Evolutionary conservation across 1,284 basidiomycete genomes (phyloP), one percentile per base, ranked within the genome.

Genomic region (Hypsizygus ulmarius): DNA sequence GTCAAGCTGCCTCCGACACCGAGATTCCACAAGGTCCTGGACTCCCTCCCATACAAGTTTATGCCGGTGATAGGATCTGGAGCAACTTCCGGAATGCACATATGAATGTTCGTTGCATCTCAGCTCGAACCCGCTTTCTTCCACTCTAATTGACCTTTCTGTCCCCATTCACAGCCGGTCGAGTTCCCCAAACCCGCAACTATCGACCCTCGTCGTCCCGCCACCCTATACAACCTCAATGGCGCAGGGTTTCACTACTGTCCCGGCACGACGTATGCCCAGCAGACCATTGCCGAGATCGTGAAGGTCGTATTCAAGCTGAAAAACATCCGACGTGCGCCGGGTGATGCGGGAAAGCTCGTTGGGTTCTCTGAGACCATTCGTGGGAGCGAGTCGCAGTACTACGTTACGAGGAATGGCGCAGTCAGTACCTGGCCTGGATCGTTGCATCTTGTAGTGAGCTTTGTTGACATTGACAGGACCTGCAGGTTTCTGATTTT

Each of bases 61-160:
- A 72, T 51, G 61, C 67, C 1, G 75, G 73, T 2, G 75, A 79
- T 54, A 62, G 67, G 15, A 59, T 78, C 44, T 73, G 72, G 55
- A 67, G 61, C 16, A 73, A 73, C 58, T 72, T 78, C 63, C 72
- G 66, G 58, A 78, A 74, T 39, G 77, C 78, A 2, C 69, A 78
- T 45, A 59, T 71, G 15, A 74, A 79, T 54, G 78, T 79, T 52
- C 35, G 73, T 59, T 11, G 5, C 35, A 9, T 2, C n/a, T 9
- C 25, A 2, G 8, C 19, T 7, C 38, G n/a, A n/a, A 5, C 0
- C 5, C 21, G 9, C 11, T 34, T 10, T 18, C 5, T 9, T 14
- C 1, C 32, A 5, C 14, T 34, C 25, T 39, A 9, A n/a, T 11
- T 1, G 12, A 28, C 1, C 5, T 45, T 14, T 28, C 5, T 25